Evolutionary conservation across 2,329 filamentous ascomycete genomes (phyloP), one percentile per base, ranked within the genome.

Genomic region (Rosellinia necatrix): DNA sequence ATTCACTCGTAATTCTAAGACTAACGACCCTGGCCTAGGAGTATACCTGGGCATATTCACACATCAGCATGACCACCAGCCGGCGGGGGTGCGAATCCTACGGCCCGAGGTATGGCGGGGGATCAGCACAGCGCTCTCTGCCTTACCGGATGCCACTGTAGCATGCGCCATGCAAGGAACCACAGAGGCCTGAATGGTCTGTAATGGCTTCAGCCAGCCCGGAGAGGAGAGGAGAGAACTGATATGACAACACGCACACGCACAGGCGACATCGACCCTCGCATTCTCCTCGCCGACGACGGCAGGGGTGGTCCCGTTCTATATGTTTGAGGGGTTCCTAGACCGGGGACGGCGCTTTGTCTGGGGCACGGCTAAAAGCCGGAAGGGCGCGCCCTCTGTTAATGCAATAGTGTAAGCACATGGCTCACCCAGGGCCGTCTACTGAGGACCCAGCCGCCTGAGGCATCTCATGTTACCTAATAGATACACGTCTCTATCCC

Each of bases 131-230:
- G n/a, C 17, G 4, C 30, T 3, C 27, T 32, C 3, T 15, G 27
- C 35, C 51, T 40, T 49, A 49, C 49, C 53, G 35, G 29, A 46
- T 50, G 47, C 19, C 30, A 52, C 55, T 29, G 55, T 49, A 44
- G 29, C 38, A 58, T 15, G 40, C n/a, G 27, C 34, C 49, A 34
- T 54, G 46, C 24, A 42, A 13, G 29, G 4, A 40, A 30, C 41
- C 22, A 40, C 13, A 32, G 32, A n/a, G 13, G 17, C 17, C 53
- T 24, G 43, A 52, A 48, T 24, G 49, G 17, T 37, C 2, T 15
- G 17, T 9, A 2, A 13, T 10, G 22, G 25, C 17, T 22, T 24
- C 6, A n/a, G 10, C 47, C 42, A 22, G 24, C 32, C 48, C 8
- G 24, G 9, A 27, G 12, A 35, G 6, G 10, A 5, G 17, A 41